Percentiles rank a stretch among this genome's conserved stretches.
Evolutionary conservation across 352 stramenopile species (phyloP).

Genomic region (Phytopythium aichiense): DNA sequence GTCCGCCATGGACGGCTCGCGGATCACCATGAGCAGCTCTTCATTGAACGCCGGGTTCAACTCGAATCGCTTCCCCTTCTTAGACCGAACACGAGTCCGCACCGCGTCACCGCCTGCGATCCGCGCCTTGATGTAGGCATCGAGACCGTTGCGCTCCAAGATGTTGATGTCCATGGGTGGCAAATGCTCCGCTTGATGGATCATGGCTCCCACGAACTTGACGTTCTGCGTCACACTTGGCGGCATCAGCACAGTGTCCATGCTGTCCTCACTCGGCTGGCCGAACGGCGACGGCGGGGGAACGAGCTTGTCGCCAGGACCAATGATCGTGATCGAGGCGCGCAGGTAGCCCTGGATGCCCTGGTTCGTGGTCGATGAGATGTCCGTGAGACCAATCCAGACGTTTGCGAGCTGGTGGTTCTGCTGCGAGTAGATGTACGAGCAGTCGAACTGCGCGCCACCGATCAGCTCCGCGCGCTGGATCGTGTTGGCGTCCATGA

Average conservation of each 20-base stretch:
- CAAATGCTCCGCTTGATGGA: conserved; percentile 72
- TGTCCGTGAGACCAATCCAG: conserved; percentile 90
- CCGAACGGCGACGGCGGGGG: conserved; percentile 63
- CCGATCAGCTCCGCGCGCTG: conserved; percentile 89
- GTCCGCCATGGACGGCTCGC: conserved; percentile 75
- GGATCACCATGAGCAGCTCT: conserved; percentile 73
- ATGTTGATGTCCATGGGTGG: conserved; percentile 69
- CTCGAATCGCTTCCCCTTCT: conserved; percentile 68
- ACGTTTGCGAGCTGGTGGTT: conserved; percentile 89
- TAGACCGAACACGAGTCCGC: conserved; percentile 70
- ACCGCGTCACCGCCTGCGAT: conserved; percentile 55
- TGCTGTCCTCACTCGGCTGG: conserved; percentile 29
- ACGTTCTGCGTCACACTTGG: conserved; percentile 66
- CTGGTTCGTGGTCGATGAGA: conserved; percentile 69
- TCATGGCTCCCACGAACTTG: conserved; percentile 62
- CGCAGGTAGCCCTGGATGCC: conserved; percentile 90
- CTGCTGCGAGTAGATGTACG: conserved; percentile 81
- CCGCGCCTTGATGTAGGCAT: conserved; percentile 65
- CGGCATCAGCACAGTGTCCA: conserved; percentile 78
- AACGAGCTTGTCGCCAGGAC: conserved; percentile 80
- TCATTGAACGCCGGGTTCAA: conserved; percentile 74
- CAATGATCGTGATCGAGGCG: conserved; percentile 84
- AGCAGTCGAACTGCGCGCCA: conserved; percentile 80
- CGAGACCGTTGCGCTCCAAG: conserved; percentile 54
- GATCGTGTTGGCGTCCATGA: conserved; percentile 86